Conservation (phyloP, 192 early-diverging fungal genomes). For the Mortierella claussenii region DNA sequence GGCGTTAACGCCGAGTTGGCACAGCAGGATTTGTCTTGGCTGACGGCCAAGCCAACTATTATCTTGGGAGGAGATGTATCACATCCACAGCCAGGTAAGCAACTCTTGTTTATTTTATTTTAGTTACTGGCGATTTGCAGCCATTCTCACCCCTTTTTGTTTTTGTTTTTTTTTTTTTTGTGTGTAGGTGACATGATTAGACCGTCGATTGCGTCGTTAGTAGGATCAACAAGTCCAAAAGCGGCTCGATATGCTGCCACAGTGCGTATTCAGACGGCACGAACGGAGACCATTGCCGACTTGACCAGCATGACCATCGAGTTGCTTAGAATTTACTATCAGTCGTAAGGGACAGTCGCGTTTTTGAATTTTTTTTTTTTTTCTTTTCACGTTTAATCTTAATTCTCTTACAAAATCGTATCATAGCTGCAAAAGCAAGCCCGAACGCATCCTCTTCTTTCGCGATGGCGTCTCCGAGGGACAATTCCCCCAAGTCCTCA, state of each 20-base stretch:
- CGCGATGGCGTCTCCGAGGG: constrained; percentile 93
- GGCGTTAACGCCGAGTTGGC: constrained; percentile 81
- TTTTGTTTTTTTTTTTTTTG: background rate
- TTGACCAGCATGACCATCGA: constrained; percentile 73
- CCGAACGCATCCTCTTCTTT: constrained; percentile 84
- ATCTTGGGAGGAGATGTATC: constrained; percentile 93
- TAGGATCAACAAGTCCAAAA: constrained; percentile 74
- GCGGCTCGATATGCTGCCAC: constrained; percentile 72
- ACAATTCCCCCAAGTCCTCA: constrained; percentile 82
- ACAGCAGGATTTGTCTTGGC: constrained; percentile 66
- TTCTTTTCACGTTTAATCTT: constrained; percentile 53
- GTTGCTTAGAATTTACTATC: constrained; percentile 74
- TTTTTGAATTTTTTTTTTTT: constrained; percentile 40
- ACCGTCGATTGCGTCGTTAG: constrained; percentile 83
- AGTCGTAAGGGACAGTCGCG: constrained; percentile 21
- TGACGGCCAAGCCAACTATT: constrained; percentile 75
- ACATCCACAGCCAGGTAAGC: constrained; percentile 77
- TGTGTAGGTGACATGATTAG: constrained; percentile 50
- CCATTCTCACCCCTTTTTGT: too few species aligned
- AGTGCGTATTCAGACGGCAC: constrained; percentile 73
- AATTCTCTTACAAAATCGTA: background rate
- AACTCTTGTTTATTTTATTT: constrained; percentile 30
- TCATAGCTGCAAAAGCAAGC: constrained; percentile 69
- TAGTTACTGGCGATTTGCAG: too few species aligned
- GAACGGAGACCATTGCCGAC: constrained; percentile 78